A percentile compares a stretch with the other conserved stretches of the same genome.
phyloP scores from a whole-genome alignment of 768 basidiomycete genomes.

The Auricularia cornea region DNA sequence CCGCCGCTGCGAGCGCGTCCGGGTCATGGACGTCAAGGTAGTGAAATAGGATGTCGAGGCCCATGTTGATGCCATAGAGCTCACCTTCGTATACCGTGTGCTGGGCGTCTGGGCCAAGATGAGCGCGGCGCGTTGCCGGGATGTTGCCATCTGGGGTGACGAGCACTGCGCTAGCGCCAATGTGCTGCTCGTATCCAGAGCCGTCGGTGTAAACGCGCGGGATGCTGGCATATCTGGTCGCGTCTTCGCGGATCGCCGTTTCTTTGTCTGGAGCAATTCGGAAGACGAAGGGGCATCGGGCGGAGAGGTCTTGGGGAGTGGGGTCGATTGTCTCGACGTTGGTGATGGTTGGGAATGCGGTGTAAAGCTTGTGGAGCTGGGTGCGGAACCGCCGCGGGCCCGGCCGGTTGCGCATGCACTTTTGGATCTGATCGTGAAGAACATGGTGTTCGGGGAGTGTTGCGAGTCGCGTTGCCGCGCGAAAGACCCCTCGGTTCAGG shows the following conservation, averaged over 20 bases:
- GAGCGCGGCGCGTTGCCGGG: background rate
- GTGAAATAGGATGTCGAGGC: background rate
- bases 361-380: slow-evolving; percentile 4
- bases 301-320: background rate
- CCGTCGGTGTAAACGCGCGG: slow-evolving; percentile 3
- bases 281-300: background rate
- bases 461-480: background rate
- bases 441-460: background rate
- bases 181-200: slow-evolving; percentile 1
- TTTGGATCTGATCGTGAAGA: background rate
- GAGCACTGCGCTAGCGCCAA: slow-evolving; percentile 5
- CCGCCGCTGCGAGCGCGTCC: background rate
- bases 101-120: background rate
- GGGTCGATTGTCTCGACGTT: slow-evolving; percentile 4
- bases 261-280: slow-evolving; percentile 2
- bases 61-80: slow-evolving; percentile 1
- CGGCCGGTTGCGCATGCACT: background rate
- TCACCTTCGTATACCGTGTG: slow-evolving; percentile 8
- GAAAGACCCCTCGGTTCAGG: background rate
- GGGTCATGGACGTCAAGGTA: background rate
- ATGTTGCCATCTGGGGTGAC: background rate
- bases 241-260: background rate
- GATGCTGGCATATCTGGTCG: background rate
- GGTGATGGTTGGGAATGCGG: background rate
- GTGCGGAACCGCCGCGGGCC: background rate